Evolutionary conservation across 805 yeast genomes (phyloP), one percentile per base, ranked within the genome.

Genomic region (Teunomyces lycoperdinae): DNA sequence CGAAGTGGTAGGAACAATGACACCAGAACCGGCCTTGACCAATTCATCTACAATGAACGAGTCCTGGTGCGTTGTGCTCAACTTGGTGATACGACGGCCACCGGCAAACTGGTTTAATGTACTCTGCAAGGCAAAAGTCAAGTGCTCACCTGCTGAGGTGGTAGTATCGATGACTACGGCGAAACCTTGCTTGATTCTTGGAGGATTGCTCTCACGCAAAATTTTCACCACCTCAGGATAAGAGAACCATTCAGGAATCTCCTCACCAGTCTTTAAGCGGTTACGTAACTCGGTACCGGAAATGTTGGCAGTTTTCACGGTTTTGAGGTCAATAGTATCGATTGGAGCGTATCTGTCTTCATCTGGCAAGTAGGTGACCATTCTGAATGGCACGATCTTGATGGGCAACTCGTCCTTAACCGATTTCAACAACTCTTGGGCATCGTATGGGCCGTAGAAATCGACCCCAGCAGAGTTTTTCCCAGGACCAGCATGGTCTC

Each of bases 401-500:
- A 91, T 91, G 34, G 82, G 88, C 53, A 91, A 78, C 71, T 91
- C 97, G 53, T 77, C 80, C 53, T 82, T 79, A 70, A 81, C 83
- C 56, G 82, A 71, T 51, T 84, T 89, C 53, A 91, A 96, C 48
- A 92, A 76, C 31, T 81, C 90, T 74, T 92, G 97, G 28, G 97
- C 97, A 65, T 91, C 98, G 65, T 91, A 92, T 10, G 98, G 96
- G 16, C 97, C 98, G 65, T 91, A 91, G 74, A 91, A 90, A 54
- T 92, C 97, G 45, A 81, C 90, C 53, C 97, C 97, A 63, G 85
- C 76, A 49, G 96, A 89, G 80, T 78, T 78, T 44, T 76, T 72
- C 53, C 97, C 98, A 16, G 98, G 97, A 51, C 97, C 97, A 45
- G 98, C 98, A 64, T 91, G 98, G 70, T 91, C 97, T 77, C 98